Evolutionary conservation across 768 basidiomycete genomes (phyloP), one percentile per base, ranked within the genome.

Genomic region (Calvatia gigantea): DNA sequence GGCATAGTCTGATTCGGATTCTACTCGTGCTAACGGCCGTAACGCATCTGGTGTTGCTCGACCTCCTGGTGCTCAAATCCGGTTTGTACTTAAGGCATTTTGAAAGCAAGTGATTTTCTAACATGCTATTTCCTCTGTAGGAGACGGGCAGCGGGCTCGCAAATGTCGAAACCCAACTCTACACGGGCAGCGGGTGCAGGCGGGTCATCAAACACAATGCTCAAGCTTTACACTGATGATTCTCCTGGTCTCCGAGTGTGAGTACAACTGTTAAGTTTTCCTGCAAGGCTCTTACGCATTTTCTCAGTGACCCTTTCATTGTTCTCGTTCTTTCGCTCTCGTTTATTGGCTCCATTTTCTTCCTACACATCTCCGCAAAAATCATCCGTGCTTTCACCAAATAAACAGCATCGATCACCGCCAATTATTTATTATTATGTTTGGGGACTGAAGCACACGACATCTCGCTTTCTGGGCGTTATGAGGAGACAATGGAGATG

Each of bases 271-370:
- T 55, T 46, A 37, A 35, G 42, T 57, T 7, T 23, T 50, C 54
- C 28, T 25, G 14, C 43, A 31, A 25, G 17, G 45, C 38, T 59
- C 39, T 59, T 14, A 6, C 44, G 53, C 25, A 17, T 21, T 35
- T 43, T 32, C 39, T 15, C 65, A 98, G 94, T 59, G 95, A 98
- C 73, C 95, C 95, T 3, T 98, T 92, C 76, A 94, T 97, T 63
- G 94, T 97, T 60, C 85, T 98, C 58, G 89, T 98, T 64, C 85
- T 98, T 17, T 96, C 95, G 32, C 83, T 98, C 51, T 91, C 91
- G 17, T 98, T 98, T 80, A 97, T 98, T 74, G 94, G 87, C 35
- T 96, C 94, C 56, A 96, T 97, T 69, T 97, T 98, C 85, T 97
- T 96, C 87, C 88, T 97, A 38, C 95, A 98, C 71, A 96, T 97